Base-by-base conservation (phyloP, 2,329 filamentous ascomycete genomes). In the Phyllosticta ampelicida region DNA sequence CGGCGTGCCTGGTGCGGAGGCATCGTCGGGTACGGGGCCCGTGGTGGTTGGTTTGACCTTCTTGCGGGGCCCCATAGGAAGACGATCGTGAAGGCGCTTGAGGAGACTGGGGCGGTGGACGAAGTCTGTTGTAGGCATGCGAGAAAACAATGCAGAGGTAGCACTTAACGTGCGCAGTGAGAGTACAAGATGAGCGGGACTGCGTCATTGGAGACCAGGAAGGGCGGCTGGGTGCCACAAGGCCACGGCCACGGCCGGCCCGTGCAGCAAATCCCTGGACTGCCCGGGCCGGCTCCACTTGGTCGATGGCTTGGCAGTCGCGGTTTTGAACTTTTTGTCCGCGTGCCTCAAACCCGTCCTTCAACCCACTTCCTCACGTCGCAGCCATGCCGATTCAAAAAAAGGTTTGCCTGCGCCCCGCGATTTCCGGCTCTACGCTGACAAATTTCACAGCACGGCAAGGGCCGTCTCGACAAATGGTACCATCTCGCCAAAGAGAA, bases 401-500 rank as follows among this genome's bases (percentile, higher is more conserved):
- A 82, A 97, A 97, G 77, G 81, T 56, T 3, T 50, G 55, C 51
- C 2, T 66, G n/a, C 53, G 60, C 61, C 19, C 4, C 26, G 36
- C 48, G 10, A n/a, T 60, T 48, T n/a, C 54, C 30, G 48, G 13
- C 20, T 23, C 28, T 51, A 44, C n/a, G n/a, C 70, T 69, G 67
- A 76, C 59, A 72, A 63, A 11, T 36, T 51, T 19, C 59, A 56
- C 60, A 82, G 82, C 88, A 96, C 77, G 92, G 90, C 77, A 97
- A 97, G 78, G 92, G 92, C 74, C 91, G 92, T 83, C 81, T 96
- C 68, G 94, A 99, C 76, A 96, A 97, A 76, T 97, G 91, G 89
- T 99, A 97, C 77, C 92, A 91, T 72, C 85, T 97, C 68, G 94
- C 94, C 62, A 99, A 99, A 75, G 94, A 99, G 73, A 97, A 96